A percentile compares a stretch with the other conserved stretches of the same genome.
phyloP scores from a whole-genome alignment of 352 stramenopile genomes.

The Phytophthora sp. region DNA sequence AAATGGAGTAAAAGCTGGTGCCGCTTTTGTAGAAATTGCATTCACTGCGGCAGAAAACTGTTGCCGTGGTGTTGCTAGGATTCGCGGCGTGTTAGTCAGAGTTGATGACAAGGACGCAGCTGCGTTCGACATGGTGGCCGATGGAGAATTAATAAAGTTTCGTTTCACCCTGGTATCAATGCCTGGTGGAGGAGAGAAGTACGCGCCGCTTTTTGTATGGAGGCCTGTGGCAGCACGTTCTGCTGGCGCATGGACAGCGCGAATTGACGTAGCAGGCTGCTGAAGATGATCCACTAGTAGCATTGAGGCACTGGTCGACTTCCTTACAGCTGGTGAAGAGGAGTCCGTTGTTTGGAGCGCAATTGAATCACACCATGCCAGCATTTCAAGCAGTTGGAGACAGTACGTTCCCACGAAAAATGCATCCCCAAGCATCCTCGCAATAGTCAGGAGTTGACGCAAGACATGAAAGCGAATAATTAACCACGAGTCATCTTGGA shows the following conservation, averaged over 20 bases:
- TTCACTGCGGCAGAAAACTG: constrained; percentile 81
- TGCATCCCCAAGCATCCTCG: constrained; percentile 60
- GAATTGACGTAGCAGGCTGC: constrained; percentile 35
- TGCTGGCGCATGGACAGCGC: constrained; percentile 11
- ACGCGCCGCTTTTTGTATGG: constrained; percentile 59
- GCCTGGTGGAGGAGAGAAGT: constrained; percentile 65
- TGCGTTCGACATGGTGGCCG: constrained; percentile 75
- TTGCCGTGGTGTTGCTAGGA: constrained; percentile 73
- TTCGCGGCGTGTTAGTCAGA: constrained; percentile 72
- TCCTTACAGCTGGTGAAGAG: constrained; percentile 8
- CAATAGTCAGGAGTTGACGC: constrained; percentile 70
- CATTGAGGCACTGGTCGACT: not conserved
- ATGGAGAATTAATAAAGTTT: constrained; percentile 71
- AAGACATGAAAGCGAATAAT: constrained; percentile 79
- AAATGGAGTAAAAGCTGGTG: constrained; percentile 69
- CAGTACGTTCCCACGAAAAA: constrained; percentile 61
- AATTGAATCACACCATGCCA: constrained; percentile 67
- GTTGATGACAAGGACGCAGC: constrained; percentile 73
- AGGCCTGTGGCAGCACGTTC: constrained; percentile 40
- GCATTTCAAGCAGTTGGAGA: constrained; percentile 68
- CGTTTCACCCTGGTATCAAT: constrained; percentile 73
- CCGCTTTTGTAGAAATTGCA: constrained; percentile 77
- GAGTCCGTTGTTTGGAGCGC: constrained; percentile 2
- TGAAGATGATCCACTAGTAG: constrained; percentile 47
- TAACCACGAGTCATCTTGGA: constrained; percentile 62